A percentile compares a stretch with the other conserved stretches of the same genome.
phyloP scores from a whole-genome alignment of 306 rosid species.

The Rosa rugosa region DNA sequence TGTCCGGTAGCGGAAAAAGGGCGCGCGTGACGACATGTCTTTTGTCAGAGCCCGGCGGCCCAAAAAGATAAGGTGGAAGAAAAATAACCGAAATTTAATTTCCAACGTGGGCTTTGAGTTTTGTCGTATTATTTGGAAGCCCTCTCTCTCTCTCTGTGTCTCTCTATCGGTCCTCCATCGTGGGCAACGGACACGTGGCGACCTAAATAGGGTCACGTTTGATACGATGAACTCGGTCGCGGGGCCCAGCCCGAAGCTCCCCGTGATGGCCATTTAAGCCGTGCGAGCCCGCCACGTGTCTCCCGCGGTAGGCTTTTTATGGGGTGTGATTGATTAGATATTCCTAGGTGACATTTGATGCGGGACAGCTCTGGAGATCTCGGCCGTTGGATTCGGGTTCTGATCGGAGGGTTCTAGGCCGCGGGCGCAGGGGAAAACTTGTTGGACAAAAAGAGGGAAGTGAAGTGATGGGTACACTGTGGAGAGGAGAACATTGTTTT shows the following conservation, averaged over 20 bases:
- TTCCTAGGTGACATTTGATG: constrained; percentile 25
- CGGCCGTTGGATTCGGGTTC: constrained; percentile 24
- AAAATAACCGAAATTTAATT: neutral
- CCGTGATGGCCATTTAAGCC: constrained; percentile 16
- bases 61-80: neutral
- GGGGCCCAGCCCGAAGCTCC: constrained; percentile 17
- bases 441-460: neutral
- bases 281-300: constrained; percentile 34
- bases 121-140: constrained; percentile 61
- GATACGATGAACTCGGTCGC: constrained; percentile 39
- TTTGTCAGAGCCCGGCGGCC: constrained; percentile 44
- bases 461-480: constrained; percentile 11
- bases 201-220: neutral
- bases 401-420: neutral
- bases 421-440: neutral
- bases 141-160: constrained; percentile 9
- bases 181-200: constrained; percentile 47
- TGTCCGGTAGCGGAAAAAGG: constrained; percentile 45
- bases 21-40: constrained; percentile 68
- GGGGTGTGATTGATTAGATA: constrained; percentile 26
- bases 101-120: constrained; percentile 33
- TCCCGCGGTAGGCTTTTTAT: neutral
- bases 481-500: neutral
- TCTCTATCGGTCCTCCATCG: constrained; percentile 2
- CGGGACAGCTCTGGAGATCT: constrained; percentile 21